Base-by-base conservation (phyloP, 2,329 filamentous ascomycete species). In the Leptographium wingfieldii region DNA sequence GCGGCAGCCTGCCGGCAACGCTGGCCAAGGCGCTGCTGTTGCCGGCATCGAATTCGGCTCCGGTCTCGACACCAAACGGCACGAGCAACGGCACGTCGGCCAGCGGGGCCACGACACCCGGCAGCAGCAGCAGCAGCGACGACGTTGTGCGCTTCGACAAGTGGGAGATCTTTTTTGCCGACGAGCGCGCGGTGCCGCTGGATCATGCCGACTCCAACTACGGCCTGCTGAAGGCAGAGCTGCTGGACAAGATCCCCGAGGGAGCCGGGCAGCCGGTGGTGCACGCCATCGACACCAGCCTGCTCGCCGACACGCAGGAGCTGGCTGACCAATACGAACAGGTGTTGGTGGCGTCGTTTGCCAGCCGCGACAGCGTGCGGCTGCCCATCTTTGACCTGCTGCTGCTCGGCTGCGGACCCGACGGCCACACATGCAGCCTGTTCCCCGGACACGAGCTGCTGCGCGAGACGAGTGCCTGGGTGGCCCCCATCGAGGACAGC, bases 121-220 rank as follows among this genome's bases (percentile, higher is more conserved):
- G 31, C 59, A 16, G n/a, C 53, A 14, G 25, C n/a, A 33, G 19
- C 38, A 69, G 74, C 49, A 71, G 74, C 51, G 71, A 85, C 60
- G 88, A 91, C 69, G 80, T 76, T 4, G 74, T 92, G 66, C 79
- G 87, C 68, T 96, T 95, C 74, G 78, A 80, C 71, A 90, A 89
- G 73, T 99, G 94, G 94, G 89, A 97, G 69, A 90, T 99, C 70
- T 99, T 97, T 80, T 97, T 96, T 74, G 92, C 92, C 70, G 94
- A 99, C 72, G 94, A 99, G 80, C 89, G 94, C 69, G 90, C 90
- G 67, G 94, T 97, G 58, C 88, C 94, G 27, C 85, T 96, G 66
- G 86, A 94, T 73, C 87, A 97, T 75, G 81, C 84, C 65, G 92
- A 99, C 77, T 96, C 91, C 77, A 99, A 97, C 77, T 96, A 96